Conservation (phyloP, 176 grass and related monocot genomes). For the Pontederia crassipes region DNA sequence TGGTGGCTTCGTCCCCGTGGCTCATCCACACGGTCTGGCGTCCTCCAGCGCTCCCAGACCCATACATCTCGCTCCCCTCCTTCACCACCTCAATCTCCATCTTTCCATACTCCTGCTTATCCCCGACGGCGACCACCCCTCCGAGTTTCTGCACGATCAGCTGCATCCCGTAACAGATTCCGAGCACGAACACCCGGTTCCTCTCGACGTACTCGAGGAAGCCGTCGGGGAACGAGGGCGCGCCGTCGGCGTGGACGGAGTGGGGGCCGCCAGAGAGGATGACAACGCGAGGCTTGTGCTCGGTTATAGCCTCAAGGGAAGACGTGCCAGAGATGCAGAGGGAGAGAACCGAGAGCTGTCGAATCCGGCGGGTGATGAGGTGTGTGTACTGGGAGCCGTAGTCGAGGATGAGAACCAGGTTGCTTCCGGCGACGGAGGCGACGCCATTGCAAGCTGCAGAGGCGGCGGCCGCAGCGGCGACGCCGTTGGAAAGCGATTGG, state of each 20-base stretch:
- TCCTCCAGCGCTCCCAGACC: conserved; percentile 11
- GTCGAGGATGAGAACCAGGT: conserved; percentile 18
- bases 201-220: conserved; percentile 44
- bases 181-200: conserved; percentile 47
- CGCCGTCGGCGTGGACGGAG: conserved; percentile 46
- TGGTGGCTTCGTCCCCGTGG: conserved; percentile 70
- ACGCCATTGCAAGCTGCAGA: neutral
- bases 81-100: conserved; percentile 54
- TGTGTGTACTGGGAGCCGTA: conserved; percentile 17
- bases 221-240: conserved; percentile 48
- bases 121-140: conserved; percentile 39
- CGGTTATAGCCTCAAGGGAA: neutral
- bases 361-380: conserved; percentile 12
- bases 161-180: conserved; percentile 92
- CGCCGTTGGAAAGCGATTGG: too few species aligned
- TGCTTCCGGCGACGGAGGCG: neutral
- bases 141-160: conserved; percentile 75
- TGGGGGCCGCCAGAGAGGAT: conserved; percentile 74
- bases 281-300: conserved; percentile 33
- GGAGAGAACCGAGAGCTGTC: conserved; percentile 9
- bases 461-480: neutral
- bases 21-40: conserved; percentile 90
- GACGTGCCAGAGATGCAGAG: conserved; percentile 6
- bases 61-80: conserved; percentile 31
- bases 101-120: conserved; percentile 79